These are phyloP conservation scores for Boletales sp. DNA, from an alignment of 768 basidiomycete species.

Conservation along the genomic window DNA sequence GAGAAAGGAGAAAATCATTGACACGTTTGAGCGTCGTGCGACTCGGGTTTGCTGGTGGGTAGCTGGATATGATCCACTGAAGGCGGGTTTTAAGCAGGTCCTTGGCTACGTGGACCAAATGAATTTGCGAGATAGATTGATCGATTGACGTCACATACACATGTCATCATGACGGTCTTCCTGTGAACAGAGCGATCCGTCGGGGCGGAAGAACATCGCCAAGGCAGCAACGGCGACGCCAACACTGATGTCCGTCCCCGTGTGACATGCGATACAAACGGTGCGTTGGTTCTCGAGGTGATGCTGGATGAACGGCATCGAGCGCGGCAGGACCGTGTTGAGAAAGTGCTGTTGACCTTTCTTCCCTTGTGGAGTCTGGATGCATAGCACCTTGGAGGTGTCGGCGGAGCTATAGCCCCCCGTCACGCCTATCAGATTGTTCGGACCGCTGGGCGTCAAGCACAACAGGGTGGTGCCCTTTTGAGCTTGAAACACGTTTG, in stretches of 20 bases:
- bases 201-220: constrained; percentile 54
- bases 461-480: constrained; percentile 14
- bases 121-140: background rate
- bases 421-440: background rate
- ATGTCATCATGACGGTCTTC: constrained; percentile 5
- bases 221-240: constrained; percentile 61
- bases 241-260: constrained; percentile 59
- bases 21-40: constrained; percentile 75
- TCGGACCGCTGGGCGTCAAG: constrained; percentile 7
- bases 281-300: constrained; percentile 35
- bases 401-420: background rate
- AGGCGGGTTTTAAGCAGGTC: constrained; percentile 64
- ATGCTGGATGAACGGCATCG: constrained; percentile 42
- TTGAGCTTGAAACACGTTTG: background rate
- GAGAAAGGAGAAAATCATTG: constrained; percentile 68
- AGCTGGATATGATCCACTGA: constrained; percentile 81
- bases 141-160: constrained; percentile 17
- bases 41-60: constrained; percentile 78
- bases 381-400: constrained; percentile 10
- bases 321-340: constrained; percentile 43
- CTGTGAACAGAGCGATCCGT: constrained; percentile 34
- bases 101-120: constrained; percentile 41
- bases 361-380: constrained; percentile 43
- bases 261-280: constrained; percentile 52
- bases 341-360: constrained; percentile 51